Evolutionary conservation across 208 protist species (phyloP).

Genomic region (Leishmania major): DNA sequence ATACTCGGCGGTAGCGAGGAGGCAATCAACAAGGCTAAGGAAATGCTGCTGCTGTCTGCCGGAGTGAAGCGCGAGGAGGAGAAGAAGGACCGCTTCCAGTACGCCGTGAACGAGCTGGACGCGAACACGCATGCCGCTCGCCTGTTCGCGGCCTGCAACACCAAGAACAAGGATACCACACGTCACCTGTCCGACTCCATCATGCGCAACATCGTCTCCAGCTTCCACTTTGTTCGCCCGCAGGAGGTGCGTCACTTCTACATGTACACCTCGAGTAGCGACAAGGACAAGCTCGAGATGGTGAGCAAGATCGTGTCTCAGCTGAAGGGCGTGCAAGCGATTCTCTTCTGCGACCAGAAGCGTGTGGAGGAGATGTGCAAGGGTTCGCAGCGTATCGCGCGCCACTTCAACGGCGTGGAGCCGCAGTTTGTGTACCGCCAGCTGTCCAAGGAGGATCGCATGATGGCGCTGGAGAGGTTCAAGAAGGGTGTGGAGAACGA

Average conservation of each 20-base stretch:
- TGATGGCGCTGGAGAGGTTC: conserved; percentile 78
- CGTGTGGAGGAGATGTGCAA: conserved; percentile 85
- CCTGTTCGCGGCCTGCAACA: conserved; percentile 80
- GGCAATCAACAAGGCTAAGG: conserved; percentile 61
- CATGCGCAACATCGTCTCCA: conserved; percentile 74
- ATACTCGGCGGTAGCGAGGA: conserved; percentile 68
- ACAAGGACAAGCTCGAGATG: conserved; percentile 84
- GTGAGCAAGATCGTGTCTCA: conserved; percentile 84
- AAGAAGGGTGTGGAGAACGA: conserved; percentile 85
- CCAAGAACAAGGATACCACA: conserved; percentile 70
- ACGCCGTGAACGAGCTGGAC: conserved; percentile 84
- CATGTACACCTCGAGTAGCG: conserved; percentile 51
- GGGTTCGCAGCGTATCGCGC: conserved; percentile 49
- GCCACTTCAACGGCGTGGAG: conserved; percentile 79
- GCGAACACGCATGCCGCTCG: conserved; percentile 69
- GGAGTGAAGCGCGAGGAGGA: conserved; percentile 73
- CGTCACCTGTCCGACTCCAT: conserved; percentile 71
- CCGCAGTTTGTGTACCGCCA: conserved; percentile 82
- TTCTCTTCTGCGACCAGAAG: conserved; percentile 87
- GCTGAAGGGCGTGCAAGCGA: conserved; percentile 88
- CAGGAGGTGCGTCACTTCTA: conserved; percentile 86
- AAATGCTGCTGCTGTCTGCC: conserved; percentile 54
- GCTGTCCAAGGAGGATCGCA: conserved; percentile 78
- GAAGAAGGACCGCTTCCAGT: conserved; percentile 79
- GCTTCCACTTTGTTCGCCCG: conserved; percentile 81